Percentiles rank a stretch among this genome's conserved stretches.
Conservation (phyloP, 2,329 filamentous ascomycete genomes). For the Aulographum hederae region DNA sequence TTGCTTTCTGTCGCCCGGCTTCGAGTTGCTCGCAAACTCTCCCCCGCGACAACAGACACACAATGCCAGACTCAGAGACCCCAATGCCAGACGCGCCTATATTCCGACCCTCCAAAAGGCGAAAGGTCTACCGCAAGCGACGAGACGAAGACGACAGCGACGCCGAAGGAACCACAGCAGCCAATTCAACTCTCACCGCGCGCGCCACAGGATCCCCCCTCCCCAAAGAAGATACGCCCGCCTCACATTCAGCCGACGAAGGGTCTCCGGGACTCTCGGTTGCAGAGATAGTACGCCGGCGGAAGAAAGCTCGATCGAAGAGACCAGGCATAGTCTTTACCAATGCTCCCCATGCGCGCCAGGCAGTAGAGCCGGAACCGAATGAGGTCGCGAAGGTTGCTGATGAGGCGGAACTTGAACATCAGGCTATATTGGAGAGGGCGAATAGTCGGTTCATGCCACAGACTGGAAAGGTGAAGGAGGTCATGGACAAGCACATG, state of each 20-base stretch:
- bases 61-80: too few relatives aligned
- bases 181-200: background rate
- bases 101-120: background rate
- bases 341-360: constrained; percentile 26
- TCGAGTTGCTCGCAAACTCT: too few relatives aligned
- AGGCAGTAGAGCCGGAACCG: constrained; percentile 6
- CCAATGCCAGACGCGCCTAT: too few relatives aligned
- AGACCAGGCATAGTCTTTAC: constrained; percentile 35
- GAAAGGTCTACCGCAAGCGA: background rate
- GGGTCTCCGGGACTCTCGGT: constrained; percentile 29
- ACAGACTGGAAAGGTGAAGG: constrained; percentile 47
- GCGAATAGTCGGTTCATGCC: constrained; percentile 45
- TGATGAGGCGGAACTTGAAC: constrained; percentile 13
- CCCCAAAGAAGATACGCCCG: too few relatives aligned
- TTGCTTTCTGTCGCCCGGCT: too few relatives aligned
- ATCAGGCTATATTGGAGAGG: constrained; percentile 17
- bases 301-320: constrained; percentile 35
- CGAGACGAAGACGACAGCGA: background rate
- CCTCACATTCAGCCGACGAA: too few relatives aligned
- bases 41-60: too few relatives aligned
- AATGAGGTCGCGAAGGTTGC: constrained; percentile 6
- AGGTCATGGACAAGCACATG: constrained; percentile 56
- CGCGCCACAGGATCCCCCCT: too few relatives aligned
- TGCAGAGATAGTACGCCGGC: constrained; percentile 31
- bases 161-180: background rate